These are phyloP conservation scores for Hortaea sp. DNA, from an alignment of 2,329 filamentous ascomycete species.

Conservation along the genomic window DNA sequence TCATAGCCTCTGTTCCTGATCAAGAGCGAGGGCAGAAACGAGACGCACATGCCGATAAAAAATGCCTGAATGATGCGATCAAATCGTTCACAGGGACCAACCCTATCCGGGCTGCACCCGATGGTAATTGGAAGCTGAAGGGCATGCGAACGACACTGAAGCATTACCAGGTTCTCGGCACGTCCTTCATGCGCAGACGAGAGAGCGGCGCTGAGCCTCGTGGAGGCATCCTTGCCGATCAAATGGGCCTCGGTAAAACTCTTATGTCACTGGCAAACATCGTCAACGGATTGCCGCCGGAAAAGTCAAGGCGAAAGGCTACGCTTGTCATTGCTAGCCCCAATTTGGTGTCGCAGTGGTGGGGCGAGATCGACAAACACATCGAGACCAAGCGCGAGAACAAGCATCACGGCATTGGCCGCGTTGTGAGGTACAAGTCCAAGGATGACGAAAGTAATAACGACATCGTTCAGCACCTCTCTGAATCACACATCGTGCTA, in stretches of 20 bases:
- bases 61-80: constrained; percentile 28
- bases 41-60: constrained; percentile 26
- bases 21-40: neutral
- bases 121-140: constrained; percentile 33
- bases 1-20: constrained; percentile 23
- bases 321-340: constrained; percentile 36
- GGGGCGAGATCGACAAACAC: constrained; percentile 19
- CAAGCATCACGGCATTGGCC: constrained; percentile 12
- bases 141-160: constrained; percentile 35
- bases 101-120: constrained; percentile 16
- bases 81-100: constrained; percentile 32
- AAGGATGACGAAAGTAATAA: constrained; percentile 6
- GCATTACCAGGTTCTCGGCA: constrained; percentile 42
- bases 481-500: constrained; percentile 21
- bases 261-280: constrained; percentile 49
- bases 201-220: constrained; percentile 32
- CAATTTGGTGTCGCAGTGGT: constrained; percentile 32
- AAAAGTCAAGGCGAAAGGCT: constrained; percentile 14
- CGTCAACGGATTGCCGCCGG: constrained; percentile 26
- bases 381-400: constrained; percentile 4
- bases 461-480: constrained; percentile 5
- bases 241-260: constrained; percentile 99
- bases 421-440: constrained; percentile 10
- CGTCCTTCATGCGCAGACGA: constrained; percentile 44
- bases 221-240: constrained; percentile 83